A percentile compares a stretch with the other conserved stretches of the same genome.
Evolutionary conservation across 768 basidiomycete genomes (phyloP).

Genomic region (Lactarius indigo): DNA sequence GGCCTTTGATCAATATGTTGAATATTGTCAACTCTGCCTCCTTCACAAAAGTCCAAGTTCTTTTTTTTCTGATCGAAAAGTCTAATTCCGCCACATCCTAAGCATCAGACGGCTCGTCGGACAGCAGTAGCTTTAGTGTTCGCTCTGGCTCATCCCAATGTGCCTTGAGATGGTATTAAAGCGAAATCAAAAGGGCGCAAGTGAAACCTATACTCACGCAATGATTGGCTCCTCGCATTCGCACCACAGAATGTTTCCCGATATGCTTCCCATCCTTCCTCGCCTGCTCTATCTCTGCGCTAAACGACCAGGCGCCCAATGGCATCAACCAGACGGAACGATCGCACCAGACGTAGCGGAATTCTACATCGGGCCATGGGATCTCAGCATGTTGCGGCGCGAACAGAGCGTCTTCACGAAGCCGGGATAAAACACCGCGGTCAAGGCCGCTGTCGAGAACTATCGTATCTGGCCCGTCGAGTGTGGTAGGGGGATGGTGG

Average conservation of each 20-base stretch:
- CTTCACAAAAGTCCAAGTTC: too few relatives aligned
- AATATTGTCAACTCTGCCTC: too few relatives aligned
- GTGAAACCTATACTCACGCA: background rate
- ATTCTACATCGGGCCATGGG: background rate
- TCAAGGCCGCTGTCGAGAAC: background rate
- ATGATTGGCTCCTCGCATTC: background rate
- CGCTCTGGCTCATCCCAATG: background rate
- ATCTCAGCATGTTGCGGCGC: background rate
- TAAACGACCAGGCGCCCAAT: background rate
- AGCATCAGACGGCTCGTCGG: background rate
- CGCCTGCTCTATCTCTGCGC: background rate
- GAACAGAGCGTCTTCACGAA: background rate
- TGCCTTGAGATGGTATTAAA: background rate
- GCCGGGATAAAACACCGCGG: background rate
- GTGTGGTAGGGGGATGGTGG: background rate
- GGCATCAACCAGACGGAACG: background rate
- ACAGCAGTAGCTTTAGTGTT: background rate
- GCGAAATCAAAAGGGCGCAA: background rate
- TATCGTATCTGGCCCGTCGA: background rate
- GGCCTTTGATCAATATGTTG: too few relatives aligned
- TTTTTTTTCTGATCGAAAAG: too few relatives aligned
- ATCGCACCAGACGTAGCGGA: conserved; percentile 1
- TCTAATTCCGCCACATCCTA: background rate
- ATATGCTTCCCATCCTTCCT: background rate
- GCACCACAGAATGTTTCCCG: background rate